Base-by-base conservation (phyloP, 371 early-diverging fungal species). In the Mucor indicus region DNA sequence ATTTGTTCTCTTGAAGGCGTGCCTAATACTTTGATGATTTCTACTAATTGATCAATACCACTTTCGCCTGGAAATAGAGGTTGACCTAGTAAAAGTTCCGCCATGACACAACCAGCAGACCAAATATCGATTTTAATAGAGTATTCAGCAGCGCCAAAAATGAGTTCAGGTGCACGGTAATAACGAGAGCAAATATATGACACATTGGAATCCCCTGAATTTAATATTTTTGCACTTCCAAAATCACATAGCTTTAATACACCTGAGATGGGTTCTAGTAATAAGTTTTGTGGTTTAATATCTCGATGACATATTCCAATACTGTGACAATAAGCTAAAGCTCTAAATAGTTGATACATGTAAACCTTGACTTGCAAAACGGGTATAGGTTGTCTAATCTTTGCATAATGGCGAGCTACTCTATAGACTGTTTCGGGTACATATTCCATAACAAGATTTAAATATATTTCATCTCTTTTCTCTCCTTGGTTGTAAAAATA, bases 241-340 rank as follows among this genome's bases (percentile, higher is more conserved):
- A 99, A 95, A 72, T 99, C 99, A 66, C 98, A 96, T 29, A 99
- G 78, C 64, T 98, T 98, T 45, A 98, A 70, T 30, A 93, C 81
- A 23, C 95, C 95, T 7, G 83, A 83, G 21, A 73, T 59, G 40
- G 91, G 90, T 64, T 98, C 89, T 37, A 99, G 79, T 27, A 98
- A 83, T 64, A 99, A 73, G 66, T 99, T 99, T 65, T 98, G 98
- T 44, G 99, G 99, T 75, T 99, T 99, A 64, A 99, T 95, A 67
- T 99, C 99, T 45, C 99, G 82, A 53, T 82, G 83, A 48, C 83
- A 82, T 33, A 89, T 95, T 24, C 98, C 99, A 48, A 90, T 72
- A 16, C 93, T 80, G 72, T 99, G 99, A 60, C 92, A 90, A 62
- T 98, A 96, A 38, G 93, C 93, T 38, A 99, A 79, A 36, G 97